Conservation (phyloP, 75 land plant species). For the Selaginella moellendorffii region DNA sequence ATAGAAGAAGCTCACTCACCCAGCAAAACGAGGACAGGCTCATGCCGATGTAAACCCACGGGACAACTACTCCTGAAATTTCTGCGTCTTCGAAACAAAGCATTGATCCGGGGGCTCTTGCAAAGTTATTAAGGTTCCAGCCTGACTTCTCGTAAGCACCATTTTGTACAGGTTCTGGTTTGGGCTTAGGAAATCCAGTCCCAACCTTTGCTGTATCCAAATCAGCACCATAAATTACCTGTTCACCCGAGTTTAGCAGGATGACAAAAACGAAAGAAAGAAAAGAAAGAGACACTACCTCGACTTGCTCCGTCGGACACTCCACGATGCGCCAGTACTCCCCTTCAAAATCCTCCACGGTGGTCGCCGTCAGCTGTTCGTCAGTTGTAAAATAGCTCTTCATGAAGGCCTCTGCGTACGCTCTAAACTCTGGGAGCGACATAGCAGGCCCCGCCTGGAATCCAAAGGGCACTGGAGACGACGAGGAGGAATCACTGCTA, state of each 20-base stretch:
- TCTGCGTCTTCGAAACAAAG: slow-evolving; percentile 57
- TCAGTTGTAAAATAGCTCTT: slow-evolving; percentile 45
- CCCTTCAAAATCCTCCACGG: slow-evolving; percentile 62
- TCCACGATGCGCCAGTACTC: slow-evolving; percentile 92
- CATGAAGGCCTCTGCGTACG: slow-evolving; percentile 73
- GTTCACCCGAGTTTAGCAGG: not conserved
- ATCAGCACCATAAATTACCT: slow-evolving; percentile 84
- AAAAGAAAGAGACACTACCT: no score
- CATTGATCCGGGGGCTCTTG: slow-evolving; percentile 64
- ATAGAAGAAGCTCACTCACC: slow-evolving; percentile 59
- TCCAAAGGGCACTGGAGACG: no score
- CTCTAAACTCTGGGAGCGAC: slow-evolving; percentile 49
- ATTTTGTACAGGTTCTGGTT: not conserved
- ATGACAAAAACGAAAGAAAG: not conserved
- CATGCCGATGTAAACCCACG: slow-evolving; percentile 86
- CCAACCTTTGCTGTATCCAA: slow-evolving; percentile 44
- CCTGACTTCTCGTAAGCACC: slow-evolving; percentile 51
- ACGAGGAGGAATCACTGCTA: no score
- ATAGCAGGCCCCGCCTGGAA: slow-evolving; percentile 65
- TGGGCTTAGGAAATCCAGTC: slow-evolving; percentile 44
- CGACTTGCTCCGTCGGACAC: slow-evolving; percentile 64
- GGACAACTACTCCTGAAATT: slow-evolving; percentile 50
- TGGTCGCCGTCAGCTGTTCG: slow-evolving; percentile 34
- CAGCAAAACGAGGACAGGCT: slow-evolving; percentile 90
- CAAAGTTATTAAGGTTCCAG: slow-evolving; percentile 82